These are phyloP conservation scores for Penicillium frequentans DNA, from an alignment of 2,329 filamentous ascomycete genomes.

Conservation along the genomic window DNA sequence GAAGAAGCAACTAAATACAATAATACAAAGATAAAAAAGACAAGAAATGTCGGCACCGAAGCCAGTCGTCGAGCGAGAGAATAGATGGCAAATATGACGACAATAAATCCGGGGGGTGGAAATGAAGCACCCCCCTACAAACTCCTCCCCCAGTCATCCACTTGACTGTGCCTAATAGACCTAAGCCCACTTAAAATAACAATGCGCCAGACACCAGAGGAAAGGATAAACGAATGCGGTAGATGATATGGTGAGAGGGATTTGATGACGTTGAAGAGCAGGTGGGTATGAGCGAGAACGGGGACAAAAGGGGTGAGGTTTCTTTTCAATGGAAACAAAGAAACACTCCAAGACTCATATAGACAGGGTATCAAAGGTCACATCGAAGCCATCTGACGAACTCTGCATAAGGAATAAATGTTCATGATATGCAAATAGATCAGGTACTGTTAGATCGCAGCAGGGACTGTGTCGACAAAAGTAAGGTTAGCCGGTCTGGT, in stretches of 20 bases:
- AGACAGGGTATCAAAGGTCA: constrained; percentile 26
- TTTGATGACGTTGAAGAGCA: constrained; percentile 7
- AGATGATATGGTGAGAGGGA: constrained; percentile 8
- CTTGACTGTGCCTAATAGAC: constrained; percentile 19
- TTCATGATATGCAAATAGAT: constrained; percentile 28
- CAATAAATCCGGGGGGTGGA: constrained; percentile 3
- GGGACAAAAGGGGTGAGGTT: constrained; percentile 4
- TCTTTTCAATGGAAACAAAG: constrained; percentile 5
- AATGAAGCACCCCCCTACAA: constrained; percentile 19
- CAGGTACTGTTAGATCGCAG: constrained; percentile 49
- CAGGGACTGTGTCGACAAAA: constrained; percentile 35
- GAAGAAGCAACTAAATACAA: constrained; percentile 32
- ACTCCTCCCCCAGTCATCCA: constrained; percentile 22
- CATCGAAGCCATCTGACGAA: constrained; percentile 27
- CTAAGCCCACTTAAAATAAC: constrained; percentile 13
- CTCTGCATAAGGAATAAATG: constrained; percentile 26
- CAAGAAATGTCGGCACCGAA: neutral
- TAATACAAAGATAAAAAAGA: constrained; percentile 17
- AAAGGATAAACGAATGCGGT: constrained; percentile 18
- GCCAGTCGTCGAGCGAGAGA: constrained; percentile 13
- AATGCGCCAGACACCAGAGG: constrained; percentile 23
- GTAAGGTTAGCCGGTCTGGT: constrained; percentile 10
- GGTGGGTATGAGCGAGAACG: constrained; percentile 20
- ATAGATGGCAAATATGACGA: constrained; percentile 16
- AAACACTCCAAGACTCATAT: constrained; percentile 20